Evolutionary conservation across 2,329 filamentous ascomycete genomes (phyloP), one percentile per base, ranked within the genome.

Genomic region (Domatiomyces globalis): DNA sequence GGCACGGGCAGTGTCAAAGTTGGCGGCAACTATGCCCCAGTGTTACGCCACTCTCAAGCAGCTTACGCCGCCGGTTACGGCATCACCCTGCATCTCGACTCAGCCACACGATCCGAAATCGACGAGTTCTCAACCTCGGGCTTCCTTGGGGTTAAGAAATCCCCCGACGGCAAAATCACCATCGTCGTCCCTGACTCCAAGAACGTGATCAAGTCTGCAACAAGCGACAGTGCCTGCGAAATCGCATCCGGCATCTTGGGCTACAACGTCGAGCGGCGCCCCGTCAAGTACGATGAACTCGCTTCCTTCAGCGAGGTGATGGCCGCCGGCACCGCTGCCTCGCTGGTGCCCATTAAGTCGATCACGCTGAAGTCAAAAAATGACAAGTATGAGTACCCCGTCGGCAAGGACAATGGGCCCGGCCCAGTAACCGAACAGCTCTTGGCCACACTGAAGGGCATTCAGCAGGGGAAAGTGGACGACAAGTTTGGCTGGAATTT

Each of bases 121-220:
- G 90, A 98, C 63, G 90, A 98, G 74, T 98, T 96, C 66, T 92
- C 85, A 59, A 96, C 92, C 0, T 89, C 84, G 56, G 90, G 87
- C 0, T 96, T 98, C 67, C 84, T 96, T 57, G 92, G 88, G 2
- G 84, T 86, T 5, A 74, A 77, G 58, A 75, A 76, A 51, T 72
- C 80, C 44, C 78, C 75, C 2, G 74, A 74, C 2, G 67, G 63
- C 25, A 56, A 57, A 6, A 57, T 57, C 10, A 90, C 84, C 6
- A 72, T 96, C 2, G 81, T 92, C 4, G 82, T 92, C n/a, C 89
- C 90, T 0, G 85, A 94, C 67, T 90, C 85, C 62, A 83, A 81
- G 63, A 88, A 83, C 62, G 86, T 94, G 43, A 95, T 96, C 64
- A 81, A 87, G 63, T 92, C 79, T 48, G 85, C 95, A 44, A 95